phyloP scores from a whole-genome alignment of 1,284 basidiomycete species.

The Ceratobasidium papillatum region DNA sequence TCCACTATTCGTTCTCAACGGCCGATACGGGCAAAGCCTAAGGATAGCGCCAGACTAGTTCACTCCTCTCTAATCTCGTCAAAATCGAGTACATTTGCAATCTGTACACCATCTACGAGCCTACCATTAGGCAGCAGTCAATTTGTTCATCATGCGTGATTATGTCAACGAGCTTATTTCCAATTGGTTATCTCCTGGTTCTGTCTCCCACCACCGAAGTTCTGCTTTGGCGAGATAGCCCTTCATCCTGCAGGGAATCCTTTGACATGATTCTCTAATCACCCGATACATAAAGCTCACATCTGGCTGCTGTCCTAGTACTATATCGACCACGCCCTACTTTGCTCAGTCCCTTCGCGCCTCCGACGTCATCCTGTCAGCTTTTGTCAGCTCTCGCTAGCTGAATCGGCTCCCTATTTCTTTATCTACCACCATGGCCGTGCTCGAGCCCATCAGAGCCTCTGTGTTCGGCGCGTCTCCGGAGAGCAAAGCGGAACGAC shows the following conservation, averaged over 20 bases:
- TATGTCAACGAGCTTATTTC: neutral
- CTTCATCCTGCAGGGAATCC: neutral
- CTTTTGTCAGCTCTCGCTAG: neutral
- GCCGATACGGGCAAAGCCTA: no score
- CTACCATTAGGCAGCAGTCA: neutral
- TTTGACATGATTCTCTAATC: constrained; percentile 4
- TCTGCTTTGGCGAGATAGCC: neutral
- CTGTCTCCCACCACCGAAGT: neutral
- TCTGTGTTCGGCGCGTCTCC: constrained; percentile 16
- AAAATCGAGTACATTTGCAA: no score
- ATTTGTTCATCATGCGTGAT: neutral
- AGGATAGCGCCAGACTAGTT: no score
- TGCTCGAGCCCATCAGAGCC: constrained; percentile 1
- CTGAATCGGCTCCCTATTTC: neutral
- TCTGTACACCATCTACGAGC: no score
- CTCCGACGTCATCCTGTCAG: neutral
- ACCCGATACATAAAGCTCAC: no score
- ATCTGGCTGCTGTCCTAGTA: neutral
- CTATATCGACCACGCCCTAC: neutral
- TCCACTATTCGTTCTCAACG: no score
- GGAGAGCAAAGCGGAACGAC: constrained; percentile 18
- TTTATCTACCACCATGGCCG: neutral
- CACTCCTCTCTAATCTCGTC: neutral
- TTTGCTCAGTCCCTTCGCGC: neutral
- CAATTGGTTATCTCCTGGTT: neutral